Evolutionary conservation across 1,284 basidiomycete genomes (phyloP), one percentile per base, ranked within the genome.

Genomic region (Apiotrichum mycotoxinovorans): DNA sequence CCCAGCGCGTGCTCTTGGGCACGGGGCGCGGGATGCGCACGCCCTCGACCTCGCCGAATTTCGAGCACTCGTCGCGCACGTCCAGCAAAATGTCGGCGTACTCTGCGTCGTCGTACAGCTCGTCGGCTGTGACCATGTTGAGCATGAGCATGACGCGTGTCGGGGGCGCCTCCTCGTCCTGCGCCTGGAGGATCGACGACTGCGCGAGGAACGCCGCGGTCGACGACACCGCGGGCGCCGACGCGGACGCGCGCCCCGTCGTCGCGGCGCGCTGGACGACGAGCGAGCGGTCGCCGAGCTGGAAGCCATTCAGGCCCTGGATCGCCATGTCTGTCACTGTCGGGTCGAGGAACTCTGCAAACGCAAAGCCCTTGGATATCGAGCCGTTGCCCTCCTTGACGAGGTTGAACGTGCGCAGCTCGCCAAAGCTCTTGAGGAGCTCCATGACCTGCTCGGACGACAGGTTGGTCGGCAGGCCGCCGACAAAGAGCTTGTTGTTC

Each of bases 391-490:
- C 74, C 73, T 99, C 96, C 64, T 95, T 88, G 62, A 99, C 95
- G 56, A 99, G 83, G 72, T 98, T 98, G 84, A 99, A 98, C 3
- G 91, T 91, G 73, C 91, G 91, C 53, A 98, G 83, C 66, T 98
- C 95, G 60, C 96, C 96, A 73, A 99, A 99, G 70, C 88, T 90
- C 81, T 93, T 96, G 61, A 99, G 82, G 38, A 99, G 77, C 76
- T 98, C 96, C 84, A 94, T 91, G 54, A 98, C 94, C 79, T 98
- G 94, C 67, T 97, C 95, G 75, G 97, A 93, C 66, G 89, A 91
- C 38, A 98, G 84, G 76, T 98, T 97, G 20, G 89, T 85, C 18
- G 96, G 96, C 52, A 99, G 80, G 56, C 94, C 95, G 51, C 96
- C 96, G 60, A 99, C 88, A 69, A 97, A 99, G 60, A 99, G 84